Percentiles rank a stretch among this genome's conserved stretches.
phyloP scores from a whole-genome alignment of 129 eudicot genomes.

The Flaveria brownii region DNA sequence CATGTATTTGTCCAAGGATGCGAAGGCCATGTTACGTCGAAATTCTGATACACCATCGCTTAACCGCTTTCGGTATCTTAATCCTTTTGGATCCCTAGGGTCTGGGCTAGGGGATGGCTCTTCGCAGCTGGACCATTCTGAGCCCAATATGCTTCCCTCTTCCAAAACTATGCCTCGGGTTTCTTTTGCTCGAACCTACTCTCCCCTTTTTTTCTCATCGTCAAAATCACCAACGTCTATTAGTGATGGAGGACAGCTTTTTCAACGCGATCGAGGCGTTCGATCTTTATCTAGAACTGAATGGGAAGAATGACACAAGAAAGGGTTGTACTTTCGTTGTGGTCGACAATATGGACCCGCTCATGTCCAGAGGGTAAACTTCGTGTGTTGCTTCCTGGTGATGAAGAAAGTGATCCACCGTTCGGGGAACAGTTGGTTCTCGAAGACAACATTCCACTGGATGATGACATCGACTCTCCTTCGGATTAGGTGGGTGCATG shows the following conservation, averaged over 20 bases:
- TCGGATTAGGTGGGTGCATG: not conserved
- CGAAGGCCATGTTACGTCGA: no score
- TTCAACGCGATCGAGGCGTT: not conserved
- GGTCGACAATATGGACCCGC: not conserved
- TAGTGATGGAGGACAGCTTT: not conserved
- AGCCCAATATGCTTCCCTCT: not conserved
- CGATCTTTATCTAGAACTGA: not conserved
- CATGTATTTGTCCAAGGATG: no score
- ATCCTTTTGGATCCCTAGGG: not conserved
- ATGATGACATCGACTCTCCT: not conserved
- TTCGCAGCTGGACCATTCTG: not conserved
- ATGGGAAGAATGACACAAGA: not conserved
- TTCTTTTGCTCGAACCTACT: not conserved
- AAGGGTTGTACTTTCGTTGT: not conserved
- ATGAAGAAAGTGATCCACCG: not conserved
- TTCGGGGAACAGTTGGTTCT: not conserved
- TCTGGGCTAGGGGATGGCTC: not conserved
- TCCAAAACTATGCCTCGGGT: no score
- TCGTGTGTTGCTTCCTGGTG: not conserved
- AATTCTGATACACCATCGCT: no score
- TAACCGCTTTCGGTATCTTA: not conserved
- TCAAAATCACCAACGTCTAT: not conserved
- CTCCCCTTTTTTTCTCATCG: no score
- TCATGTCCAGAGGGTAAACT: not conserved
- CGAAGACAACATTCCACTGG: not conserved